Evolutionary conservation across 805 yeast genomes (phyloP), one percentile per base, ranked within the genome.

Genomic region (Wickerhamomyces bovis): DNA sequence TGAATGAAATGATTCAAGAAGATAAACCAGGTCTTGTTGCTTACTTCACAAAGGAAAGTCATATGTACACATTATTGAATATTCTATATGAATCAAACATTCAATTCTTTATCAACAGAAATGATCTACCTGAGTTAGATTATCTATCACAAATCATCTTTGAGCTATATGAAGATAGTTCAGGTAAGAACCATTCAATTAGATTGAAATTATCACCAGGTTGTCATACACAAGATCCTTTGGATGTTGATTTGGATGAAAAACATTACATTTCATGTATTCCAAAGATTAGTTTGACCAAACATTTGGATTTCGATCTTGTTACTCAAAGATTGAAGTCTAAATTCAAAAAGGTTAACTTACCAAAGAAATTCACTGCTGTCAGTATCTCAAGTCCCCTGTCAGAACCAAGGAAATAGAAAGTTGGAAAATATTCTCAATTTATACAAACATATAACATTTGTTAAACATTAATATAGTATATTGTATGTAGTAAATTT

Each of bases 261-360:
- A 90, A 89, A 62, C 99, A 94, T 67, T 92, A 94, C 67, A 94
- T 94, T 52, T 90, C 97, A 22, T 92, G 97, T 61, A 94, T 94
- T 56, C 95, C 97, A 41, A 80, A 94, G 58, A 80, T 89, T 45
- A 83, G 88, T 47, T 73, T 94, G 57, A 94, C 99, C 1, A 81
- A 96, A 62, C 97, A 94, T 66, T 72, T 94, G 64, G 99, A 94
- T 62, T 79, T 89, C 76, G 96, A 89, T 60, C 77, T 88, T 58
- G 92, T 94, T 21, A 77, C 84, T 25, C 92, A 85, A 57, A 85
- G 84, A 59, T 75, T 94, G 56, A 80, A 81, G 63, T 80, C 85
- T 43, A 79, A 95, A 57, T 94, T 92, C 66, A 73, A 81, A 41
- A 80, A 97, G 59, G 98, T 94, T 38, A 80, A 83, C 2, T 72